Evolutionary conservation across 2,329 filamentous ascomycete species (phyloP).

Genomic region (Hypoxylon sp.): DNA sequence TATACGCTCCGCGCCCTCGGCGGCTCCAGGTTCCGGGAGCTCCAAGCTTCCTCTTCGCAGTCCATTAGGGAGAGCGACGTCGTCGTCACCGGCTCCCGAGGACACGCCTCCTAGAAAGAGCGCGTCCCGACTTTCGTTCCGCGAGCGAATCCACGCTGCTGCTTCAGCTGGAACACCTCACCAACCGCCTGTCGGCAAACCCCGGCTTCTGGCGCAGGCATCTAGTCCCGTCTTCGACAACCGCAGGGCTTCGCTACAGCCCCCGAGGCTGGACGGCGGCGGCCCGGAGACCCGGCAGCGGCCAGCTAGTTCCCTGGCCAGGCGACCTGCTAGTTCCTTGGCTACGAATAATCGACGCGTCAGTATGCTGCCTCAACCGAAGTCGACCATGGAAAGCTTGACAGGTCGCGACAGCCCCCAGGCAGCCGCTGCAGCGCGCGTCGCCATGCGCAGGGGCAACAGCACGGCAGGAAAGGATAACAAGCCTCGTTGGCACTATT

Average conservation of each 20-base stretch:
- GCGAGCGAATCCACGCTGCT: slow-evolving; percentile 55
- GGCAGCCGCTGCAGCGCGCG: slow-evolving; percentile 55
- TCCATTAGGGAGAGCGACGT: slow-evolving; percentile 55
- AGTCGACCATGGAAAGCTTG: slow-evolving; percentile 43
- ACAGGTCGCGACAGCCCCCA: slow-evolving; percentile 60
- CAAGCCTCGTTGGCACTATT: slow-evolving; percentile 61
- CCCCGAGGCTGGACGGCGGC: slow-evolving; percentile 48
- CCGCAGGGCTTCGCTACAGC: slow-evolving; percentile 63
- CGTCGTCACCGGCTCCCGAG: slow-evolving; percentile 58
- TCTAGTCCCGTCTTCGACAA: slow-evolving; percentile 55
- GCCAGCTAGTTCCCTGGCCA: slow-evolving; percentile 65
- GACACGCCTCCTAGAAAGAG: slow-evolving; percentile 55
- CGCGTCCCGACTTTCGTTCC: slow-evolving; percentile 59
- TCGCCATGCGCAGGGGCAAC: slow-evolving; percentile 52
- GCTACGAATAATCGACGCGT: slow-evolving; percentile 56
- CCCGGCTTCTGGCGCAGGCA: slow-evolving; percentile 53
- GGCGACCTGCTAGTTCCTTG: slow-evolving; percentile 65
- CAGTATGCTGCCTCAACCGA: slow-evolving; percentile 63
- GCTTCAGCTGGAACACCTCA: slow-evolving; percentile 58
- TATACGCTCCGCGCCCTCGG: slow-evolving; percentile 52
- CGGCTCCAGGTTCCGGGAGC: slow-evolving; percentile 51
- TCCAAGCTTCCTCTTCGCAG: slow-evolving; percentile 62
- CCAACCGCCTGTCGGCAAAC: slow-evolving; percentile 55
- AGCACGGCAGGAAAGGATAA: slow-evolving; percentile 49
- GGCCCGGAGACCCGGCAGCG: slow-evolving; percentile 49